Base-by-base conservation (phyloP, 768 basidiomycete genomes). In the Symmetrospora coprosmae region DNA sequence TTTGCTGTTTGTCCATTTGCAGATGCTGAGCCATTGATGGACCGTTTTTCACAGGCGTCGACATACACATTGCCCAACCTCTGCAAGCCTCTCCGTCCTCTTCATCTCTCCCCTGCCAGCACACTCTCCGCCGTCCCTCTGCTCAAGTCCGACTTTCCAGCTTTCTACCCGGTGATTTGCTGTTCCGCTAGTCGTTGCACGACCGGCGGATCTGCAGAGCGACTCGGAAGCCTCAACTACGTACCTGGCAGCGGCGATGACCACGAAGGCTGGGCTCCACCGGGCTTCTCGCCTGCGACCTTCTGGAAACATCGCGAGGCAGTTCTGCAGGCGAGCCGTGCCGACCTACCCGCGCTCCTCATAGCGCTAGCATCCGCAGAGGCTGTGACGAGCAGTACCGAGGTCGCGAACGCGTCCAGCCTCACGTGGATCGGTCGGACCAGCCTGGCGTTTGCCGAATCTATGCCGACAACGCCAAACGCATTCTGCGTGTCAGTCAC, bases 211-310 rank as follows among this genome's bases (percentile, higher is more conserved):
- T 58, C 55, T 49, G 5, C 79, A 81, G 82, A 85, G 61, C 75
- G 84, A 21, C 78, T 83, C 0, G 64, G 75, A n/a, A 86, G 86
- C 0, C 94, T 83, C 69, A 76, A 81, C 21, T 96, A 96, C 70
- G 80, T 96, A 7, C 90, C 92, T 71, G 92, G 92, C 1, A 87
- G 86, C 0, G 92, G 90, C 0, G 92, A 96, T 67, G 92, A 97
- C 49, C 67, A 68, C 50, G 69, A 70, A 34, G 51, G 51, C 4
- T 45, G 51, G 51, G 51, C 48, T 62, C 31, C 33, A 50, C 35
- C 40, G 17, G 53, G 50, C 37, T 43, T 41, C 34, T 16, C 49
- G 35, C 33, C 23, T 28, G 9, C 17, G 28, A 35, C 35, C 39
- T 40, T 39, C n/a, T 91, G 89, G 85, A 64, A 60, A 27, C 70